Evolutionary conservation across 176 grass and related monocot species (phyloP), one percentile per base, ranked within the genome.

Genomic region (Poa annua): DNA sequence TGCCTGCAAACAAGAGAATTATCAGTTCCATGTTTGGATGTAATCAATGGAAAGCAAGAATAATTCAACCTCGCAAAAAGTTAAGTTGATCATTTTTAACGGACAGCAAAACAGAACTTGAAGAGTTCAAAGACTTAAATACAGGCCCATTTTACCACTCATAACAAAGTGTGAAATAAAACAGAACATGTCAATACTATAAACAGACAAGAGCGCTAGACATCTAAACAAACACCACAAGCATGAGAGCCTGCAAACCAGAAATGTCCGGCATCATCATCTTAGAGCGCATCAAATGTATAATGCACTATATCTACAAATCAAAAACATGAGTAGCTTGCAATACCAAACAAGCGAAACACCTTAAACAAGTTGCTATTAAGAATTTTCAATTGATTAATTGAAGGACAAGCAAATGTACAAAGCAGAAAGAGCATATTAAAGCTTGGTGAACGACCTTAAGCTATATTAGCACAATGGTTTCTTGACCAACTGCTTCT

Each of bases 1-100:
- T 1, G 94, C 94, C 94, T 97, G 76, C 21, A 83, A 12, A 92
- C 1, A 65, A 77, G 19, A 72, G n/a, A 52, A 17, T 12, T 20
- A 51, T 52, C 1, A 19, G 25, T 11, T 48, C 8, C 42, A 44
- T 10, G 42, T 8, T 44, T 54, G 33, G 17, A 55, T 12, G 7
- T 6, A 26, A 3, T 47, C 3, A 10, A 9, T 3, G 26, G 8
- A 44, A 42, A 44, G 11, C 10, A 44, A 77, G 7, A 89, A 64
- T 8, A 49, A 0, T 22, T 17, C 6, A 64, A 60, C 32, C 5
- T 25, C 20, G 24, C 14, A 75, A 8, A 2, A 41, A n/a, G 17
- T 3, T 11, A 75, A 33, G 7, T 1, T 7, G 8, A 67, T 38
- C 20, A 70, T 3, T 16, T 39, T 64, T 17, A 50, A 41, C 38